Evolutionary conservation across 2,329 filamentous ascomycete genomes (phyloP).

Genomic region (Colletotrichum siamense): DNA sequence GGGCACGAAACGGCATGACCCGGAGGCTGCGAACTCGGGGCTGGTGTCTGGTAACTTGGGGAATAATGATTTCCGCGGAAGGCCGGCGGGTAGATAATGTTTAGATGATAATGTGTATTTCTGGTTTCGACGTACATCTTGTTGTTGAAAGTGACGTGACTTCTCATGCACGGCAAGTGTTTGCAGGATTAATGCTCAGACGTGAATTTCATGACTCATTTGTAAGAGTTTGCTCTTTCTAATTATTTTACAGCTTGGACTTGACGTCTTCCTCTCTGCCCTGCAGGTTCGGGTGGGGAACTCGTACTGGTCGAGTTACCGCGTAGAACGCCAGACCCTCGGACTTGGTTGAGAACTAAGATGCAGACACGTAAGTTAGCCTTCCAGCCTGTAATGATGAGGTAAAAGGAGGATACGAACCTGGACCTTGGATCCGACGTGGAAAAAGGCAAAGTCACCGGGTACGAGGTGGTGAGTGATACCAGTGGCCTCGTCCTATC

Average conservation of each 20-base stretch:
- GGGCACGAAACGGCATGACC: neutral
- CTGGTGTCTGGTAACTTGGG: neutral
- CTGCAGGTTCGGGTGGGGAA: constrained; percentile 5
- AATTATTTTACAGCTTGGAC: neutral
- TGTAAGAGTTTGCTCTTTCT: neutral
- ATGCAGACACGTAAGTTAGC: neutral
- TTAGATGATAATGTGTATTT: neutral
- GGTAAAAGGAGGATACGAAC: neutral
- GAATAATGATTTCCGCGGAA: neutral
- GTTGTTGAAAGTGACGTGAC: neutral
- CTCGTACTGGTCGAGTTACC: constrained; percentile 5
- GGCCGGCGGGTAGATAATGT: neutral
- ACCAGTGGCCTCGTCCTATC: neutral
- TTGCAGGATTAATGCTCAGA: neutral
- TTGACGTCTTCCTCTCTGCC: neutral
- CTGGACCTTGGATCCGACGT: neutral
- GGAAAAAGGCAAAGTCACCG: constrained; percentile 1
- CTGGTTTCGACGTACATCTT: neutral
- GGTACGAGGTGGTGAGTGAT: neutral
- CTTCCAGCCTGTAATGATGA: neutral
- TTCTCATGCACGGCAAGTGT: neutral
- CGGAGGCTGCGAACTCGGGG: neutral
- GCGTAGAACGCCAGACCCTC: constrained; percentile 20
- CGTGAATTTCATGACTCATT: neutral
- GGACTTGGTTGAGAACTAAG: constrained; percentile 17